Evolutionary conservation across 2,329 filamentous ascomycete genomes (phyloP).

Genomic region (Penicillium psychrosexuale): DNA sequence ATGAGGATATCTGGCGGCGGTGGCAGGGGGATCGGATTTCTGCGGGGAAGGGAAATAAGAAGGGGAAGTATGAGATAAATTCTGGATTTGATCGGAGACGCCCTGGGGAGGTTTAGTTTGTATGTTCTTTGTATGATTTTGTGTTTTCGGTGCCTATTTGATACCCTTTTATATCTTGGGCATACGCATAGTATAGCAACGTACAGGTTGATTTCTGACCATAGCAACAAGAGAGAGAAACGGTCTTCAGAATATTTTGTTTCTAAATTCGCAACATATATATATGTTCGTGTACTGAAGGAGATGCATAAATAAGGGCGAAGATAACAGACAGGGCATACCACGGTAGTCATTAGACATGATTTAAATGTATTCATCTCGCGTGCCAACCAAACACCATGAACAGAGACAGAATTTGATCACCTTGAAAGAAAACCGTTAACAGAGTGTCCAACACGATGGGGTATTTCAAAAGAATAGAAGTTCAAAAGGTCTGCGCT

Average conservation of each 20-base stretch:
- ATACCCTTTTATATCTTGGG: background rate
- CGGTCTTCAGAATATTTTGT: background rate
- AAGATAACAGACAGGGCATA: background rate
- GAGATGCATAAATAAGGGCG: background rate
- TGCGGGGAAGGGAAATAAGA: constrained; percentile 7
- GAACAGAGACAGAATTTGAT: background rate
- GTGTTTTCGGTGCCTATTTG: background rate
- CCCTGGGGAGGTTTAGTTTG: background rate
- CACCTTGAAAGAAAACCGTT: background rate
- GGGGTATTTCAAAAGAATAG: background rate
- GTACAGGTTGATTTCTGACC: too few relatives aligned
- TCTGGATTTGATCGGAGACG: background rate
- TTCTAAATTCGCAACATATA: background rate
- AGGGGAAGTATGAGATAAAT: constrained; percentile 3
- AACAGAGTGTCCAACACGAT: background rate
- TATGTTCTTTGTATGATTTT: background rate
- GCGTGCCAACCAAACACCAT: background rate
- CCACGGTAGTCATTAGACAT: background rate
- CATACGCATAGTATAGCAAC: background rate
- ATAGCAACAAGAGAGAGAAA: background rate
- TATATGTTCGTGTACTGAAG: background rate
- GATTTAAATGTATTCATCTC: background rate
- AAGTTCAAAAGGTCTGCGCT: background rate
- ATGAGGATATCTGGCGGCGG: constrained; percentile 33
- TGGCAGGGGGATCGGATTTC: constrained; percentile 19